Percentiles rank a stretch among this genome's conserved stretches.
These are phyloP conservation scores for Patellaria atrata DNA, from an alignment of 495 filamentous ascomycete genomes.

Conservation along the genomic window DNA sequence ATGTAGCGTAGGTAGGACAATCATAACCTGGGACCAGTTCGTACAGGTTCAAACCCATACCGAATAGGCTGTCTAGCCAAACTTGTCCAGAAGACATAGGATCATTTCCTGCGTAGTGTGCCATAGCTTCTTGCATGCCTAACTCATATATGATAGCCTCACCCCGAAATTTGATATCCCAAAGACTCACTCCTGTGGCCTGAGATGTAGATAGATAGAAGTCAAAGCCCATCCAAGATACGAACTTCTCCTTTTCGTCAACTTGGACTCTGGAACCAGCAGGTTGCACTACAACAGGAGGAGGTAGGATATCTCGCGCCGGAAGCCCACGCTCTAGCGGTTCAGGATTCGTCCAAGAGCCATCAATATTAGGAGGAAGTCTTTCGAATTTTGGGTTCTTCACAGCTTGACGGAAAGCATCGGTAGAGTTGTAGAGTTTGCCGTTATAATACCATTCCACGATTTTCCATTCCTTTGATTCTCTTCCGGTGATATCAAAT, in stretches of 20 bases:
- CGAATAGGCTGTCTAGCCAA: constrained; percentile 3
- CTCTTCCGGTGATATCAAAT: constrained; percentile 34
- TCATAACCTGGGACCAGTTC: constrained; percentile 10
- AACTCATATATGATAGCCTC: constrained; percentile 41
- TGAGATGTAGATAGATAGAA: constrained; percentile 35
- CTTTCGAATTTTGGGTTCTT: constrained; percentile 31
- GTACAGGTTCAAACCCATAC: constrained; percentile 1
- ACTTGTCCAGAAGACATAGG: constrained; percentile 29
- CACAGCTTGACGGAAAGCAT: constrained; percentile 33
- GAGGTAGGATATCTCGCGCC: constrained; percentile 25
- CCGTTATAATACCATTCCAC: constrained; percentile 37
- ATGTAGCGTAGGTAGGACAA: constrained; percentile 11
- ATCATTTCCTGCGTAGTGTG: constrained; percentile 40
- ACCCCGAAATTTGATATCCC: constrained; percentile 38
- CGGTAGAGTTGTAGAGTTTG: constrained; percentile 32
- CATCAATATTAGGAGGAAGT: constrained; percentile 30
- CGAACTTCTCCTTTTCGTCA: constrained; percentile 33
- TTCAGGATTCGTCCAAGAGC: constrained; percentile 31
- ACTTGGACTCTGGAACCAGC: constrained; percentile 28
- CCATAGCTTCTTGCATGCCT: constrained; percentile 39
- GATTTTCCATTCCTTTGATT: constrained; percentile 33
- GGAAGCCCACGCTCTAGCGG: constrained; percentile 23
- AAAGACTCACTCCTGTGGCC: constrained; percentile 33
- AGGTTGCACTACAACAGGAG: constrained; percentile 28
- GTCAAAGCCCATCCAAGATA: constrained; percentile 39